Percentiles rank a stretch among this genome's conserved stretches.
phyloP scores from a whole-genome alignment of 164 flowering plant species.

The grape (Vitis vinifera) region ASM3070453v1 NC_081823.1:26005001-26005500 shows the following conservation, averaged over 20 bases:
- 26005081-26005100: background rate
- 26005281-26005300: conserved; percentile 6
- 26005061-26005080: background rate
- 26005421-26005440: conserved; percentile 11
- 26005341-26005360: background rate
- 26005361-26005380: conserved; percentile 9
- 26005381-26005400: conserved; percentile 17
- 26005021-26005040: conserved; percentile 18
- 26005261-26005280: conserved; percentile 12
- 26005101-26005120: background rate
- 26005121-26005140: conserved; percentile 5
- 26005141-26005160: conserved; percentile 3
- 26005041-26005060: conserved; percentile 12
- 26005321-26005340: background rate
- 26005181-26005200: conserved; percentile 13
- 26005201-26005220: conserved; percentile 16
- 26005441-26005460: conserved; percentile 7
- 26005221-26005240: background rate
- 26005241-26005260: background rate
- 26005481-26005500: conserved; percentile 9
- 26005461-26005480: conserved; percentile 11
- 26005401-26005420: conserved; percentile 18
- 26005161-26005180: conserved; percentile 3
- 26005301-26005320: conserved; percentile 7
- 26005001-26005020: conserved; percentile 14